Base-by-base conservation (phyloP, 768 basidiomycete genomes). In the Amanita thiersii region DNA sequence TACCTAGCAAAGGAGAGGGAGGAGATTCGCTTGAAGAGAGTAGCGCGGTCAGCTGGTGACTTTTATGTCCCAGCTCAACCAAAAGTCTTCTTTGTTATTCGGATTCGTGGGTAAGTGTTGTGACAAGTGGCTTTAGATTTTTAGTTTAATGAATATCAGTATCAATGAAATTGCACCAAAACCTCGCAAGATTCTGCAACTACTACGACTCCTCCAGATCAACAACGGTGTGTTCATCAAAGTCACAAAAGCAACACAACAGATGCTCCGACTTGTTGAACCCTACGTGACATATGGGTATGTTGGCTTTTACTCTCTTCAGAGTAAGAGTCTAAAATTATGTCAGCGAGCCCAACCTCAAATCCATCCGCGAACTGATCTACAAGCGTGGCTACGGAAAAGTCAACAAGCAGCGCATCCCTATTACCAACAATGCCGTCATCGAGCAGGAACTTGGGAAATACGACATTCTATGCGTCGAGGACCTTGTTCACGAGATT, bases 311-410 rank as follows among this genome's bases (percentile, higher is more conserved):
- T 42, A 19, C 3, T 28, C 20, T 11, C 18, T 28, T 14, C 14
- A 8, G 15, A 31, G 17, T 11, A 33, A 24, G 37, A 25, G 36
- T 25, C 17, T 41, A 15, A 46, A 11, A 15, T 12, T 44, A 18
- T 38, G 28, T 41, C 35, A 91, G 90, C 67, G 91, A 94, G 67
- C 87, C 91, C 44, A 97, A 97, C 72, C 72, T 97, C 55, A 97
- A 97, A 65, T 82, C 91, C 30, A 82, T 97, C 60, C 91, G 94
- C 50, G 92, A 96, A 64, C 70, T 99, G 51, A 81, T 98, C 69
- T 98, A 98, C 85, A 99, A 99, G 77, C 90, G 96, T 50, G 96
- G 96, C 44, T 97, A 97, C 60, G 96, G 94, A 62, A 98, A 98
- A 73, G 81, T 98, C 64, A 64, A 90, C 77, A 94, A 90, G 70